Base-by-base conservation (phyloP, 1,284 basidiomycete genomes). In the Gymnopus androsaceus region DNA sequence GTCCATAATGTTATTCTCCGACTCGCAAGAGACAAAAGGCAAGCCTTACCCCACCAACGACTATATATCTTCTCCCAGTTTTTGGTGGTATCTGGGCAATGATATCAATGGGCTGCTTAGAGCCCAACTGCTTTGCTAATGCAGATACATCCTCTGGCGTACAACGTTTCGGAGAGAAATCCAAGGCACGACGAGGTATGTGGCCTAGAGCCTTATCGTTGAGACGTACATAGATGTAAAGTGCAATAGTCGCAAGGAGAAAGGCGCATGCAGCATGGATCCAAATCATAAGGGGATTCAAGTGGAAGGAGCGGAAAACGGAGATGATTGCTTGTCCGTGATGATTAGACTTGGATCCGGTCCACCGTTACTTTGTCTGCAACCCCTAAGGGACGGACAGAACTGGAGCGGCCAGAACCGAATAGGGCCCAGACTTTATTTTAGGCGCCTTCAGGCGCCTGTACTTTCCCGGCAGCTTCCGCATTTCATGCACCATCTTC, bases 31-130 rank as follows among this genome's bases (percentile, higher is more conserved):
- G 31, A 17, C 25, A 48, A 7, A 27, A 21, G 28, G 21, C 48
- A 34, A 59, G 2, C 70, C 75, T 59, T 64, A 83, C 81, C 59
- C 83, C 82, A 42, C 82, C 82, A 42, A 80, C 67, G 2, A 84
- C 72, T 50, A 84, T 80, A 61, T 85, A 85, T 45, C 79, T 72
- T 54, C 83, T 71, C 11, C 80, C 81, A 0, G 82, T 85, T 61
- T 72, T 78, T 1, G 76, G 76, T 4, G 81, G 79, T 27, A 84
- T 67, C 4, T 27, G 71, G 11, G 69, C 61, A 28, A n/a, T n/a
- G n/a, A 72, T 55, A 34, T 66, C 69, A 49, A 74, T 63, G 5
- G 71, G 71, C 0, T 71, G 45, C 28, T 59, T 66, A 5, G 67
- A 63, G 38, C 64, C 66, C 11, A 82, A 62, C 4, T 62, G 56